Conservation (phyloP, 2,329 filamentous ascomycete genomes). For the Microsporum canis region DNA sequence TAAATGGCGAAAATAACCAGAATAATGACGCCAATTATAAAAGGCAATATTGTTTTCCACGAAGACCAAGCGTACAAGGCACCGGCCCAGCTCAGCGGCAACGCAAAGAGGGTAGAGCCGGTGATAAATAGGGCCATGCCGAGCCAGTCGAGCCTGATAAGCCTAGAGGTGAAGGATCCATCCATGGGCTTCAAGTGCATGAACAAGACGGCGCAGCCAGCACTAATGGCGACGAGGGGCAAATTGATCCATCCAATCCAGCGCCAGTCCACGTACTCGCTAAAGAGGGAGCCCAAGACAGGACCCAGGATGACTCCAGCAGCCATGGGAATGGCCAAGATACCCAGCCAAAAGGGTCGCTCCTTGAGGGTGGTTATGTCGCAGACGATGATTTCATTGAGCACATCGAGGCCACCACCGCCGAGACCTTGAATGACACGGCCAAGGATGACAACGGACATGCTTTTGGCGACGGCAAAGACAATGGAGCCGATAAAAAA, state of each 20-base stretch:
- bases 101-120: conserved; percentile 47
- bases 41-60: conserved; percentile 50
- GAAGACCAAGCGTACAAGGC: conserved; percentile 53
- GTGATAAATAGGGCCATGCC: conserved; percentile 52
- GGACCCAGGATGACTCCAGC: conserved; percentile 27
- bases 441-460: conserved; percentile 43
- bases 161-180: conserved; percentile 27
- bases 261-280: conserved; percentile 34
- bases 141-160: conserved; percentile 50
- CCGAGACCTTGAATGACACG: conserved; percentile 46
- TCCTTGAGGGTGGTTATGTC: conserved; percentile 33
- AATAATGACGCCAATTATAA: conserved; percentile 44
- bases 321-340: conserved; percentile 30
- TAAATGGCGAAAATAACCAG: conserved; percentile 44
- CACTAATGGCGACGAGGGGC: conserved; percentile 32
- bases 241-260: conserved; percentile 58
- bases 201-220: conserved; percentile 36
- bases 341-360: conserved; percentile 29
- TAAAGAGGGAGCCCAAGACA: conserved; percentile 14
- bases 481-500: conserved; percentile 46
- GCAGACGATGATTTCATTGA: conserved; percentile 37
- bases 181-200: conserved; percentile 30
- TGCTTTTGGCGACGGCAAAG: conserved; percentile 37
- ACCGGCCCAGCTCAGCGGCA: conserved; percentile 53
- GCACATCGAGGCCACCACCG: conserved; percentile 32